Base-by-base conservation (phyloP, 805 yeast species). In the Nakazawaea wyomingensis region DNA sequence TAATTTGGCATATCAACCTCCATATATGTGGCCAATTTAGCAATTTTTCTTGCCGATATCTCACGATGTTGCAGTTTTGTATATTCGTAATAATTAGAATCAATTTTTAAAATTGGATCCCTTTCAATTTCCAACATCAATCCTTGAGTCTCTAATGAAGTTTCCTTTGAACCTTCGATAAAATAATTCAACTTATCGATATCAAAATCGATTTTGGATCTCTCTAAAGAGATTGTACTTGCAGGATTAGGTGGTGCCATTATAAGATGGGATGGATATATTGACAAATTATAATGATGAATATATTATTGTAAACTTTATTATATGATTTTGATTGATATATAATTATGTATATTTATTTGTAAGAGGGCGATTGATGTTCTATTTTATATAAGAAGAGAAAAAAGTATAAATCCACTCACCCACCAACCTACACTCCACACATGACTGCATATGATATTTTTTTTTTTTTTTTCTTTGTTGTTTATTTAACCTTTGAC, bases 71-170 rank as follows among this genome's bases (percentile, higher is more conserved):
- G 66, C 1, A 57, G 64, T 55, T 78, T 81, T 30, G 71, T 64
- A 49, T 68, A 56, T 48, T 83, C 88, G 55, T 82, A 84, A 58
- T 74, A 76, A 28, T 66, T 56, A 4, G 78, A 65, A 30, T 70
- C 69, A 1, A 79, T 71, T 31, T 73, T 69, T 44, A 84, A 65
- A 13, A 82, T 61, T 1, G 89, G 89, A 58, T 84, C 91, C 50
- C 80, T 69, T 54, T 78, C 80, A 54, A 82, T 64, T 54, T 82
- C 80, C 49, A 73, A 78, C 55, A 74, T 63, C 51, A 81, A 57
- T 14, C 56, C 51, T 48, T 72, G 73, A n/a, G 78, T 72, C 43
- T 65, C 59, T 9, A 61, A 61, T 5, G 81, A 71, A 34, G 66
- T 66, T 29, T 68, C 66, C 19, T 66, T 61, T 10, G 67, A 59